Evolutionary conservation across 257 asterid species (phyloP).

Genomic region (Nicotiana sylvestris): DNA sequence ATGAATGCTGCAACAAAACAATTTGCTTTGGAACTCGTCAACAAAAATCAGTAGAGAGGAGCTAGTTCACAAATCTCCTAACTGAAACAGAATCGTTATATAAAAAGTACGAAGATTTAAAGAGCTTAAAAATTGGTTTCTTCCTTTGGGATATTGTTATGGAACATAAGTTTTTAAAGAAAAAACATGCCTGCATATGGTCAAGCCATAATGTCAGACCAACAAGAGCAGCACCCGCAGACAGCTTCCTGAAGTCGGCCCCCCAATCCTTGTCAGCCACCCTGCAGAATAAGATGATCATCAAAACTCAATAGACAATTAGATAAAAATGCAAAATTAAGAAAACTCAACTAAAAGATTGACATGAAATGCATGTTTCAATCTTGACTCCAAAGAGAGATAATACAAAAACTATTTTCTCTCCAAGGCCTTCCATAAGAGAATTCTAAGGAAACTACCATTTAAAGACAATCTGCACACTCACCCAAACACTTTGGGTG

Average conservation of each 20-base stretch:
- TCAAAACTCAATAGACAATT: constrained; percentile 5
- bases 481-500: background rate
- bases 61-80: background rate
- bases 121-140: background rate
- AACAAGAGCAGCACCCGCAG: constrained; percentile 96
- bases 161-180: background rate
- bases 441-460: background rate
- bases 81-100: constrained; percentile 4
- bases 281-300: constrained; percentile 42
- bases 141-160: constrained; percentile 10
- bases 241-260: constrained; percentile 87
- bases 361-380: constrained; percentile 8
- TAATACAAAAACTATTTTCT: background rate
- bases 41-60: background rate
- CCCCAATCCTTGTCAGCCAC: constrained; percentile 99
- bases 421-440: background rate
- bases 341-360: background rate
- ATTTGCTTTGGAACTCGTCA: background rate
- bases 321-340: constrained; percentile 4
- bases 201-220: constrained; percentile 97
- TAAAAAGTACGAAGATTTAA: background rate
- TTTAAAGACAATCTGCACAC: background rate
- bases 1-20: background rate
- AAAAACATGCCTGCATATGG: constrained; percentile 79
- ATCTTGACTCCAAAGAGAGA: constrained; percentile 1